Percentiles rank a stretch among this genome's conserved stretches.
Evolutionary conservation across 2,329 filamentous ascomycete genomes (phyloP).

Genomic region (Neocatenulostroma microsporum): DNA sequence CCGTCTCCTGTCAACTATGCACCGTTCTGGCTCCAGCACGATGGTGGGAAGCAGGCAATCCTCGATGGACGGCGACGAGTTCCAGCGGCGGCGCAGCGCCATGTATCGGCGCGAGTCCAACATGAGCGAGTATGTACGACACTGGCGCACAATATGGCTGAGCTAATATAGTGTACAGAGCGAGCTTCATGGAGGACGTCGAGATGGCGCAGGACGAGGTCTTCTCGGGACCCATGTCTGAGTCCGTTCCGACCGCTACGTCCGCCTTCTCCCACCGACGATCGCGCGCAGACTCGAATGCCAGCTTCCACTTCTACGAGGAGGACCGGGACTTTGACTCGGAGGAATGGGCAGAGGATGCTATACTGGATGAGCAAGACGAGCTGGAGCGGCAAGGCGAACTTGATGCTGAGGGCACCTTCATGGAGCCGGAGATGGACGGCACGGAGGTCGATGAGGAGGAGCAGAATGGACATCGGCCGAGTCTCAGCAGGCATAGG

Average conservation of each 20-base stretch:
- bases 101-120: conserved; percentile 60
- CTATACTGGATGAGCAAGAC: conserved; percentile 40
- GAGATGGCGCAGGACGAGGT: conserved; percentile 98
- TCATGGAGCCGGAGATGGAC: conserved; percentile 24
- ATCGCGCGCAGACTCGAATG: conserved; percentile 68
- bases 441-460: conserved; percentile 13
- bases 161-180: conserved; percentile 3
- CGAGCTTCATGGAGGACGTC: conserved; percentile 75
- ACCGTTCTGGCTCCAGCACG: conserved; percentile 9
- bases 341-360: conserved; percentile 43
- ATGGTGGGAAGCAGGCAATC: conserved; percentile 9
- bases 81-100: conserved; percentile 18
- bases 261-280: conserved; percentile 87
- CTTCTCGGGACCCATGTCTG: conserved; percentile 85
- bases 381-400: conserved; percentile 31
- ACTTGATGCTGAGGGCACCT: conserved; percentile 30
- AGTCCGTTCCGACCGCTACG: conserved; percentile 89
- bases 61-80: conserved; percentile 15
- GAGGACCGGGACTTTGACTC: conserved; percentile 54
- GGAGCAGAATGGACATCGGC: conserved; percentile 4
- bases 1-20: conserved; percentile 5
- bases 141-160: neutral
- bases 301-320: conserved; percentile 83
- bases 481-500: conserved; percentile 37
- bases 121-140: conserved; percentile 51